A percentile compares a stretch with the other conserved stretches of the same genome.
Conservation (phyloP, 2,329 filamentous ascomycete genomes). For the Akanthomyces lecanii region DNA sequence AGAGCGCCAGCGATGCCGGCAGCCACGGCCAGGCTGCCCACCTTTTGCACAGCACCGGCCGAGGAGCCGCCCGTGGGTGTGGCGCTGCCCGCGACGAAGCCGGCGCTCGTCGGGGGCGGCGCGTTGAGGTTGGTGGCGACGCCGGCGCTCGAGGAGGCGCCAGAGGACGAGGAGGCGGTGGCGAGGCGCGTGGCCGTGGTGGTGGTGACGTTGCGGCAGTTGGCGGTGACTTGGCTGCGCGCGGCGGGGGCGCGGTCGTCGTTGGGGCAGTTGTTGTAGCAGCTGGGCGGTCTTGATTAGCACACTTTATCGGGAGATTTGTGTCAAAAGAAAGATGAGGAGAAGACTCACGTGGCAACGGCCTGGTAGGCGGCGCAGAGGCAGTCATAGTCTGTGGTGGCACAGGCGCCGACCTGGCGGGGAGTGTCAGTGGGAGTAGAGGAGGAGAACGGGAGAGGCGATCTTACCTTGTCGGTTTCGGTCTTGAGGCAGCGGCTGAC, state of each 20-base stretch:
- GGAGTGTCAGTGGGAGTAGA: not conserved
- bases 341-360: constrained; percentile 41
- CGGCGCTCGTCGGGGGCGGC: constrained; percentile 24
- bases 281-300: constrained; percentile 30
- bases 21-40: constrained; percentile 29
- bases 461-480: constrained; percentile 35
- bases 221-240: constrained; percentile 39
- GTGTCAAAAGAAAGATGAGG: not conserved
- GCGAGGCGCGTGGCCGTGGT: constrained; percentile 25
- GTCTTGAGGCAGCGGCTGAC: constrained; percentile 41
- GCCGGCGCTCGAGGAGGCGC: constrained; percentile 23
- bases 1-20: constrained; percentile 36
- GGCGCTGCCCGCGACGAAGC: constrained; percentile 11
- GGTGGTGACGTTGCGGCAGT: constrained; percentile 43
- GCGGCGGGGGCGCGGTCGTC: constrained; percentile 36
- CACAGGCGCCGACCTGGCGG: constrained; percentile 34
- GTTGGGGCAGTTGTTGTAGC: constrained; percentile 55
- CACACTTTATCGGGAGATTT: not conserved
- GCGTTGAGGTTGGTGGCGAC: constrained; percentile 21
- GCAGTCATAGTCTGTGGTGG: constrained; percentile 41
- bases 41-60: constrained; percentile 30
- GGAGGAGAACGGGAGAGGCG: not conserved
- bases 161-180: constrained; percentile 22
- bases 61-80: constrained; percentile 19
- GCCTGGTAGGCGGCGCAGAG: constrained; percentile 42